Base-by-base conservation (phyloP, 345 rosid species). In the Alliaria petiolata region DNA sequence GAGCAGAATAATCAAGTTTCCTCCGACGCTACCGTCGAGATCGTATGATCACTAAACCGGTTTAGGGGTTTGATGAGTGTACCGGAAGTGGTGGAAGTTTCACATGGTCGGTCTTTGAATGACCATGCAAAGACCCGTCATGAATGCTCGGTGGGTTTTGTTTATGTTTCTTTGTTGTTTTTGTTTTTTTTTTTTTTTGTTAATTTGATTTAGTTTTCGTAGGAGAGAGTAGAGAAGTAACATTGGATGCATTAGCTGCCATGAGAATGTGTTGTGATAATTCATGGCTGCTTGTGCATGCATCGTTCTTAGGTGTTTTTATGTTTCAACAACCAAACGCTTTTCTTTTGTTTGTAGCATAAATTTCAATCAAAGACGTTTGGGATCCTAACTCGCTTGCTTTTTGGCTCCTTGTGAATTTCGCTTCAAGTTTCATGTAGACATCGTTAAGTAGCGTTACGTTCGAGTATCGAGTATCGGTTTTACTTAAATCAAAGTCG, bases 1-100 rank as follows among this genome's bases (percentile, higher is more conserved):
- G 96, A 88, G 52, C 86, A 81, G 16, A 87, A 76, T 13, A 85
- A 89, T 38, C 96, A 89, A 83, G 89, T 88, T 28, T 86, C 90
- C 0, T 86, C 96, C 2, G 83, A 89, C 12, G 58, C 81, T 30
- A 54, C 50, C 12, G 34, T 70, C 7, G 85, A 81, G 69, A 62
- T 79, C 22, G 74, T 80, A 6, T 79, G 81, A 79, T 53, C 13
- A 43, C 12, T 14, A 16, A 55, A 55, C 57, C 25, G 70, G 70
- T 63, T 26, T 53, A 19, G 45, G 55, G 13, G 49, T 54, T n/a
- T n/a, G n/a, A 38, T 25, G 51, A 14, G 30, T 60, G 61, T 65
- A 45, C 64, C 63, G 40, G 46, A 15, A 58, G 38, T 36, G 43
- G 66, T 65, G 46, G 56, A 67, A 20, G 14, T 52, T 33, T 75